These are phyloP conservation scores for Perkinsus olseni DNA, from an alignment of 169 alveolate species.

Conservation along the genomic window DNA sequence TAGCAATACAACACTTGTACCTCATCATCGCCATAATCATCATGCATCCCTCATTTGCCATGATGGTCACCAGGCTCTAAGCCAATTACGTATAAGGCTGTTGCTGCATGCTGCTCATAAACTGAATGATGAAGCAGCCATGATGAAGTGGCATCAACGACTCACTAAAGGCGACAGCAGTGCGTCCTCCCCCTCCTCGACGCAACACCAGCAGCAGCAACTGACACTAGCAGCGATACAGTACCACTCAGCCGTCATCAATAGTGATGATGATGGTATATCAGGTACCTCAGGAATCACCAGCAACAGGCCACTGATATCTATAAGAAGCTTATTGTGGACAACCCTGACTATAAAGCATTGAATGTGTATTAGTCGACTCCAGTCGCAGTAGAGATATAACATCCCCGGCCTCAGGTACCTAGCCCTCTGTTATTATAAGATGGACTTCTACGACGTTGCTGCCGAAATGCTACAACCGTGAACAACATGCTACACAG, in stretches of 20 bases:
- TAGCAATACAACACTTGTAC: neutral
- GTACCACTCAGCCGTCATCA: neutral
- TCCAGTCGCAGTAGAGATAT: neutral
- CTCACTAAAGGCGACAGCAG: neutral
- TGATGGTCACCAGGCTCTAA: neutral
- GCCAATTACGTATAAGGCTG: conserved; percentile 21
- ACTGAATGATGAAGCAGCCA: conserved; percentile 59
- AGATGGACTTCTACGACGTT: conserved; percentile 75
- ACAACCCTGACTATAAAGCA: conserved; percentile 66
- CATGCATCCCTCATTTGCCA: no score
- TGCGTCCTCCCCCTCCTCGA: neutral
- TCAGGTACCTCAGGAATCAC: conserved; percentile 56
- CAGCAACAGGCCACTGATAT: conserved; percentile 79
- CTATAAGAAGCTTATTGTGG: conserved; percentile 66
- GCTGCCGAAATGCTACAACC: conserved; percentile 62
- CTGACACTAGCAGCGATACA: neutral
- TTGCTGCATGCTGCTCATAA: conserved; percentile 72
- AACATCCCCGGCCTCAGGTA: neutral
- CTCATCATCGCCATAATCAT: no score
- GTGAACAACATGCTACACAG: conserved; percentile 24
- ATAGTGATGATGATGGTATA: neutral
- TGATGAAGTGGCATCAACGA: conserved; percentile 47
- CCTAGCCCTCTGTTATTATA: conserved; percentile 76
- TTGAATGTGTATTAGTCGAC: conserved; percentile 51
- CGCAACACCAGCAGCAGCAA: neutral